phyloP scores from a whole-genome alignment of 148 eudicot genomes.

The Rhododendron vialii region DNA sequence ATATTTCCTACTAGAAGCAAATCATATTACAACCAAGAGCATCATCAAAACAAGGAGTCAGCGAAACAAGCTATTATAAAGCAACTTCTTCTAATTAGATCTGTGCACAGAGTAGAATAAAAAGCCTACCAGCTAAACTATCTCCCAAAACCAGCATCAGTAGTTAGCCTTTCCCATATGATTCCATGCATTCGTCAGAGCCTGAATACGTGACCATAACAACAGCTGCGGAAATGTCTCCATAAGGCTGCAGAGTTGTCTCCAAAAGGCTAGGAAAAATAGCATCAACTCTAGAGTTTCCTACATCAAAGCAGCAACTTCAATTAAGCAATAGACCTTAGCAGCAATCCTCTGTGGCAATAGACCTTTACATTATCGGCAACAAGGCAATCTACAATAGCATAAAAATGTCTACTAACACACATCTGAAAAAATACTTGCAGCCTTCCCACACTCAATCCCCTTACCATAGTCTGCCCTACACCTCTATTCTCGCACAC shows the following conservation, averaged over 20 bases:
- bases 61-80: background rate
- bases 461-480: too few species aligned
- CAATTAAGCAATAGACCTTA: too few species aligned
- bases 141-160: background rate
- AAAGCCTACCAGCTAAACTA: background rate
- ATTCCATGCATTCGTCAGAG: background rate
- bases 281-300: too few species aligned
- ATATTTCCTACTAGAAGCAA: background rate
- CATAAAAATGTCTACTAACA: too few species aligned
- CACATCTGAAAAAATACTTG: too few species aligned
- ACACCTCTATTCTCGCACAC: too few species aligned
- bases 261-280: background rate
- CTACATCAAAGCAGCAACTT: too few species aligned
- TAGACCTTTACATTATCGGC: too few species aligned
- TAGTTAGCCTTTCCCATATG: background rate
- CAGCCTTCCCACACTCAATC: too few species aligned
- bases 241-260: background rate
- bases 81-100: background rate
- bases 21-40: background rate
- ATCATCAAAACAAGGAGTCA: background rate
- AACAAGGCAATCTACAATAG: too few species aligned
- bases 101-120: background rate
- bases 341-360: too few species aligned
- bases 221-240: background rate
- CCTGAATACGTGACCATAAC: background rate